phyloP scores from a whole-genome alignment of 2,329 filamentous ascomycete species.

The Tolypocladium paradoxum region DNA sequence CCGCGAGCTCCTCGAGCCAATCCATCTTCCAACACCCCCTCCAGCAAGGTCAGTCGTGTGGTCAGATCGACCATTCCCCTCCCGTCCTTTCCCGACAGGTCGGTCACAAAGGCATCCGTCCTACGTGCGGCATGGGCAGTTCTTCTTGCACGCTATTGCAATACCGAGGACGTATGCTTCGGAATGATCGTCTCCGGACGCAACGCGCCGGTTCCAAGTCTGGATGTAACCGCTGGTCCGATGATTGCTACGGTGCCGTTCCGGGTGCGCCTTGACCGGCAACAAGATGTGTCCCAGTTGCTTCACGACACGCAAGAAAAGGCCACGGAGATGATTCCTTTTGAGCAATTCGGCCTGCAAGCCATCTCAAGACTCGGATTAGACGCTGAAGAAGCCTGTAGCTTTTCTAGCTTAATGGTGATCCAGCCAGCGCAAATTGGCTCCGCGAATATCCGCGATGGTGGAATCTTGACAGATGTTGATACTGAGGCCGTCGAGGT shows the following conservation, averaged over 20 bases:
- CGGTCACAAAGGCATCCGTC: constrained; percentile 5
- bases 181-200: constrained; percentile 13
- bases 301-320: constrained; percentile 8
- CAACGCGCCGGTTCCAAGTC: constrained; percentile 9
- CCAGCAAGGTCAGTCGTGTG: neutral
- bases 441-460: too few species aligned
- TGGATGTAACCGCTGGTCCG: constrained; percentile 12
- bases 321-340: constrained; percentile 5
- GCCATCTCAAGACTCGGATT: too few species aligned
- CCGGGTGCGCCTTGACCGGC: constrained; percentile 1
- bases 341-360: too few species aligned
- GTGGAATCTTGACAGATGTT: too few species aligned
- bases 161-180: constrained; percentile 11
- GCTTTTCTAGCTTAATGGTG: too few species aligned
- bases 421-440: too few species aligned
- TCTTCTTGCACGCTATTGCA: constrained; percentile 7
- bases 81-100: neutral
- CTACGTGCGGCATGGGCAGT: constrained; percentile 16
- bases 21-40: too few species aligned
- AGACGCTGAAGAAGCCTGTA: too few species aligned
- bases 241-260: constrained; percentile 10
- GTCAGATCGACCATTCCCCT: neutral
- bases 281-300: constrained; percentile 5
- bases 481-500: constrained; percentile 7
- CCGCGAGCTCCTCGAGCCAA: neutral